A percentile compares a stretch with the other conserved stretches of the same genome.
Conservation (phyloP, 2,329 filamentous ascomycete species). For the Colletotrichum tropicicola region DNA sequence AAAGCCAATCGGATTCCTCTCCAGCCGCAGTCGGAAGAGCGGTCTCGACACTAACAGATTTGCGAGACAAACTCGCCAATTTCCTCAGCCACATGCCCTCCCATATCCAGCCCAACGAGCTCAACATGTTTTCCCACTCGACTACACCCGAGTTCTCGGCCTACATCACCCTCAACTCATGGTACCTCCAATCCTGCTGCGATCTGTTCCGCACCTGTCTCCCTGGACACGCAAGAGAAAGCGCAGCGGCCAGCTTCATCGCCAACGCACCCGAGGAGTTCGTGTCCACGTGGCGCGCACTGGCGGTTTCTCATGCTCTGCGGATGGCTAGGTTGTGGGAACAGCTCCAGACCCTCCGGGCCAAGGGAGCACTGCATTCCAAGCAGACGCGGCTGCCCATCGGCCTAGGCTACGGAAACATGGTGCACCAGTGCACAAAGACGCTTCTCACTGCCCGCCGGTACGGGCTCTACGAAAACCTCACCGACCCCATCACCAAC, state of each 20-base stretch:
- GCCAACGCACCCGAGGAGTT: not conserved
- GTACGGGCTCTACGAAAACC: not conserved
- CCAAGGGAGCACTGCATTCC: conserved; percentile 7
- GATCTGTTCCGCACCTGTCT: conserved; percentile 12
- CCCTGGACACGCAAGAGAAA: not conserved
- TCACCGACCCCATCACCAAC: conserved; percentile 1
- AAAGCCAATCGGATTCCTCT: not conserved
- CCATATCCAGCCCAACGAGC: conserved; percentile 3
- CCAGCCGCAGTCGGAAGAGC: not conserved
- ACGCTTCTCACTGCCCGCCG: conserved; percentile 1
- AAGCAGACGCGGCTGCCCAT: conserved; percentile 18
- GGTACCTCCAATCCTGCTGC: conserved; percentile 14
- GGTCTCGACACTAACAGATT: not conserved
- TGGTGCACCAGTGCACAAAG: conserved; percentile 20
- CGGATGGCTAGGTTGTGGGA: conserved; percentile 8
- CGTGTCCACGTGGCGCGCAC: not conserved
- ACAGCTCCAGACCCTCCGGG: not conserved
- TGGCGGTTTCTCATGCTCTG: conserved; percentile 12
- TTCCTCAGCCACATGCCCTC: conserved; percentile 4
- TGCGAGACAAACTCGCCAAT: not conserved
- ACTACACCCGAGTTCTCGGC: conserved; percentile 12
- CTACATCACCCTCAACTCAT: conserved; percentile 14
- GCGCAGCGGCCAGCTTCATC: not conserved
- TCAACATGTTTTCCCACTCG: conserved; percentile 17
- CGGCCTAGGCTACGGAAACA: conserved; percentile 4